These are phyloP conservation scores for Axilococcus clingmanii DNA, from an alignment of 139 green algal species.

Conservation along the genomic window DNA sequence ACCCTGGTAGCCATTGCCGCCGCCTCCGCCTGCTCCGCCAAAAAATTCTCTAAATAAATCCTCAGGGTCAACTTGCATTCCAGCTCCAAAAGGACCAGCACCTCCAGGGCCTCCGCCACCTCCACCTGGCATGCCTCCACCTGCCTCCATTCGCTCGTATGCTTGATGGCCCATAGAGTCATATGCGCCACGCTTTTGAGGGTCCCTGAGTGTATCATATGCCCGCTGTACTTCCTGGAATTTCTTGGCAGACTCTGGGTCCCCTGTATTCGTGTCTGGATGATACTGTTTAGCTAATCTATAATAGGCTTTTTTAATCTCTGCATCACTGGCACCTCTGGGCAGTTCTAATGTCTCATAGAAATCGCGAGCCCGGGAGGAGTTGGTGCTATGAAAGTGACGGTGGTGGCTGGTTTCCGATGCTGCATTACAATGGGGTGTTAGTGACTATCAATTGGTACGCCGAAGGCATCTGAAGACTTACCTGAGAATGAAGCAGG, in stretches of 20 bases:
- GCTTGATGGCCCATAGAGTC: constrained; percentile 41
- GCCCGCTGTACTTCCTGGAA: constrained; percentile 84
- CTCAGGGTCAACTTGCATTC: constrained; percentile 28
- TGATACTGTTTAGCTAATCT: constrained; percentile 84
- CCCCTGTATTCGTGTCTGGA: constrained; percentile 83
- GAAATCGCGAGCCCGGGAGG: constrained; percentile 27
- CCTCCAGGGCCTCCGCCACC: constrained; percentile 15
- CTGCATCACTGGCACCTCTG: constrained; percentile 47
- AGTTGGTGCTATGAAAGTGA: neutral
- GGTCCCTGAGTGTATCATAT: constrained; percentile 80
- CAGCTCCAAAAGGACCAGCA: constrained; percentile 17
- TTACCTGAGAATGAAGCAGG: too few species aligned
- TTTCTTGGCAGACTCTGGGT: constrained; percentile 57
- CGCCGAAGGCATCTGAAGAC: too few species aligned
- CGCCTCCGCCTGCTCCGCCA: constrained; percentile 19
- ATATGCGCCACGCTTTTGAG: constrained; percentile 69
- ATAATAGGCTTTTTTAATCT: constrained; percentile 91
- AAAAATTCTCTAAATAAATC: constrained; percentile 38
- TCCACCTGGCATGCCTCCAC: constrained; percentile 16
- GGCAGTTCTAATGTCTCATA: constrained; percentile 71
- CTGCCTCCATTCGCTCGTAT: constrained; percentile 19
- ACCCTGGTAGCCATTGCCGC: neutral
- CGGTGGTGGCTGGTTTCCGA: neutral
- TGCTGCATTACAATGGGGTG: neutral
- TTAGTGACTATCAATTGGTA: too few species aligned